A percentile compares a stretch with the other conserved stretches of the same genome.
phyloP scores from a whole-genome alignment of 2,329 filamentous ascomycete genomes.

The Arthrobotrys pseudoclavata region DNA sequence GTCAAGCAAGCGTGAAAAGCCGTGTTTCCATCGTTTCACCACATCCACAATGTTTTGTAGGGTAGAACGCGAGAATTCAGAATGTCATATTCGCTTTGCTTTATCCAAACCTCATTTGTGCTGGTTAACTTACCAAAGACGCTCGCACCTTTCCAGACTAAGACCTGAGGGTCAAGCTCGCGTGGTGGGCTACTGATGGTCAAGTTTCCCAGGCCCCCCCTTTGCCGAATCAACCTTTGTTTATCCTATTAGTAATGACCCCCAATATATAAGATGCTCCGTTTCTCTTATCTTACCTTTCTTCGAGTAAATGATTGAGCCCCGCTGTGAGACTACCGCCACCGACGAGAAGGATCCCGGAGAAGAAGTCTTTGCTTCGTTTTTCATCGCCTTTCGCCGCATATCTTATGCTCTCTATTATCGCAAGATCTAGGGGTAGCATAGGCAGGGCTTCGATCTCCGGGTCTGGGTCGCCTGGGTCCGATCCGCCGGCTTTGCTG shows the following conservation, averaged over 20 bases:
- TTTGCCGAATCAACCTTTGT: constrained; percentile 38
- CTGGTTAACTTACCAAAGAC: constrained; percentile 89
- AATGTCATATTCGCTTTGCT: constrained; percentile 86
- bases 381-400: constrained; percentile 90
- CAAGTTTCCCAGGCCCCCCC: constrained; percentile 76
- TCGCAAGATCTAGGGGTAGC: constrained; percentile 87
- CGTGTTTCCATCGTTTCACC: constrained; percentile 65
- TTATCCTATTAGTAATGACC: constrained; percentile 69
- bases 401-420: constrained; percentile 88
- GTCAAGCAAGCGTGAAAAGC: neutral
- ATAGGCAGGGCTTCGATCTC: constrained; percentile 82
- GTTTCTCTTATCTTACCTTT: constrained; percentile 75
- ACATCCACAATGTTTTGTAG: constrained; percentile 80
- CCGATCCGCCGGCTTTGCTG: constrained; percentile 60
- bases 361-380: constrained; percentile 89
- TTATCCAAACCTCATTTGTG: constrained; percentile 97
- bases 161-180: constrained; percentile 97
- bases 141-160: constrained; percentile 96
- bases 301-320: constrained; percentile 85
- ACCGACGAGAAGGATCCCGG: constrained; percentile 90
- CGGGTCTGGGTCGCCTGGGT: constrained; percentile 61
- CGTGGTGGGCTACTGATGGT: constrained; percentile 79
- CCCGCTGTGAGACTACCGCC: constrained; percentile 85
- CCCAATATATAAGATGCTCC: constrained; percentile 66
- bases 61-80: constrained; percentile 84